Evolutionary conservation across 495 filamentous ascomycete genomes (phyloP).

Genomic region (Aspergillus avenaceus): DNA sequence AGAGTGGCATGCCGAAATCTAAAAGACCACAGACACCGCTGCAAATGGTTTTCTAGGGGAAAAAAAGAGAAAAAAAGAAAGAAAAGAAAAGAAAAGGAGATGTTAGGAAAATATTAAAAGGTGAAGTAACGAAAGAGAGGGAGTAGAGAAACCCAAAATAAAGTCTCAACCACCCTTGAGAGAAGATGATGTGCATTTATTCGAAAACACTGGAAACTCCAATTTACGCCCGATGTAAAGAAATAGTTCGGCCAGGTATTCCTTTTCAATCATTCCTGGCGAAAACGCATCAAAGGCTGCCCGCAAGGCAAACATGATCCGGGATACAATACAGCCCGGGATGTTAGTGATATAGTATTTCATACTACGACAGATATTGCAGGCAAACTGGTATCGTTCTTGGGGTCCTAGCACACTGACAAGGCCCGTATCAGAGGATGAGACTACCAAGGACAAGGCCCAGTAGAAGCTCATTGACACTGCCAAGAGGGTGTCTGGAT

Average conservation of each 20-base stretch:
- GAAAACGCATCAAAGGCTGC: conserved; percentile 21
- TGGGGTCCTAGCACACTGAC: conserved; percentile 14
- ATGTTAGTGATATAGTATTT: conserved; percentile 21
- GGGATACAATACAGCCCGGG: conserved; percentile 21
- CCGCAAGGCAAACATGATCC: conserved; percentile 25
- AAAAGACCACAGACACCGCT: no score
- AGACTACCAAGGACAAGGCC: conserved; percentile 20
- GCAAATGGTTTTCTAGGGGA: no score
- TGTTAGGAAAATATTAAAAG: conserved; percentile 1
- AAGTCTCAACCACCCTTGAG: neutral
- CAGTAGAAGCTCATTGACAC: conserved; percentile 21
- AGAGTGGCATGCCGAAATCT: no score
- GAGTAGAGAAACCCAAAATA: neutral
- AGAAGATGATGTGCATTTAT: conserved; percentile 16
- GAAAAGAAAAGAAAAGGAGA: no score
- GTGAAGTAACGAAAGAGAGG: neutral
- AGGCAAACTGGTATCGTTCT: conserved; percentile 23
- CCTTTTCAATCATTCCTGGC: conserved; percentile 23
- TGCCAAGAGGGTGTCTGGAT: conserved; percentile 20
- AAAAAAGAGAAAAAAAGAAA: no score
- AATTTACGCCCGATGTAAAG: conserved; percentile 18
- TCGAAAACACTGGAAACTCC: conserved; percentile 20
- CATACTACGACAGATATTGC: conserved; percentile 28
- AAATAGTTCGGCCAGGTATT: conserved; percentile 18
- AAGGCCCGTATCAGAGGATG: conserved; percentile 15